Evolutionary conservation across 2,329 filamentous ascomycete species (phyloP), one percentile per base, ranked within the genome.

Genomic region (Epichloe uncinata): DNA sequence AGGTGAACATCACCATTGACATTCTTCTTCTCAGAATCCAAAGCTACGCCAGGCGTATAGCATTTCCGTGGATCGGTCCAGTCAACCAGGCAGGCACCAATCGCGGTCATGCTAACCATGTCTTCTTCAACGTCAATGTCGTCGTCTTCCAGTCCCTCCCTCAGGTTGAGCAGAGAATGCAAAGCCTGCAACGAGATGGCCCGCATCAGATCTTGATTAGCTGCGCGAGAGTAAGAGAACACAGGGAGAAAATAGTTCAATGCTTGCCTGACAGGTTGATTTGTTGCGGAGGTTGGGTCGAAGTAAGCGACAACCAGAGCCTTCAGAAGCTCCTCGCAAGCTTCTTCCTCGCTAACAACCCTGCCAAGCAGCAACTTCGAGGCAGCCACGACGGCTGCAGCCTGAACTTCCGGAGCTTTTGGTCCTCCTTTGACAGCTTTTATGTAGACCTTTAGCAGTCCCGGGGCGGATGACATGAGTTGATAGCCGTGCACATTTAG

Each of bases 221-320:
- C 84, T 4, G 82, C 66, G 3, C 87, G 78, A 7, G 85, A 90
- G 66, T 91, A 95, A 65, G 87, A 93, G 70, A 94, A 97, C 0
- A 96, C 90, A 0, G 91, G 91, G 36, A 97, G 72, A 74, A 96
- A 96, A 66, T 97, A 97, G 56, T 87, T 88, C 49, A 97, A 73
- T 0, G 87, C 84, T 66, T 97, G 91, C 20, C 89, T 76, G 6
- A 96, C 81, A 8, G 82, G 82, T 56, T 91, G 84, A 61, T 96
- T 96, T 30, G 77, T 74, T 1, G 79, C 77, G 4, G 86, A 93
- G 4, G 85, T 80, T 0, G 91, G 89, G 60, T 94, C 85, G 66
- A 97, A 97, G 69, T 95, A 97, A 8, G 86, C 81, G 4, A 95
- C 73, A 1, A 94, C 81, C 3, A 96, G 79, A 1, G 84, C 85